Evolutionary conservation across 345 rosid species (phyloP), one percentile per base, ranked within the genome.

Genomic region (Viola odorata): DNA sequence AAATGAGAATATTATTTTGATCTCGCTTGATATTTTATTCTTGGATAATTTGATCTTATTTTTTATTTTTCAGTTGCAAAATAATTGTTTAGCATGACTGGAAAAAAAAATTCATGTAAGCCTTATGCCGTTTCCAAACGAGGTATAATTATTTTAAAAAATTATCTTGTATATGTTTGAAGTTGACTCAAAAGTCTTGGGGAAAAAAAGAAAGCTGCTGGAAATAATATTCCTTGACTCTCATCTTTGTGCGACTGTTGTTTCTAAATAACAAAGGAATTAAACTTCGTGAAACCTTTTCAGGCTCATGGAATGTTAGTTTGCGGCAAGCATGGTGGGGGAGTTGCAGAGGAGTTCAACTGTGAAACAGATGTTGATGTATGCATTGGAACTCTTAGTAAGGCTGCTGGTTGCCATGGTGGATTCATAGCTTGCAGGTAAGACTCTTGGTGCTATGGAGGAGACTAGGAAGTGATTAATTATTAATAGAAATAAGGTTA

Each of bases 301-400:
- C 76, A 92, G 98, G 97, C 99, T 16, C 99, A 90, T 77, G 97
- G 99, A 73, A 89, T 95, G 63, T 86, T 92, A 78, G 85, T 92
- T 64, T 92, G 99, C 67, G 99, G 99, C 57, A 80, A 83, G 74
- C 77, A 68, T 62, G 99, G 99, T 8, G 91, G 96, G 14, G 99
- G 97, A 54, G 96, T 92, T 50, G 96, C 97, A 0, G 95, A 92
- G 77, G 82, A 78, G 69, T 92, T 82, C 75, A 67, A 82, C 54
- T 92, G 97, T 79, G 99, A 89, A 73, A 63, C 62, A 36, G 89
- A 85, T 63, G 79, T 92, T 65, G 99, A 92, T 74, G 59, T 89
- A 74, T 87, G 91, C 53, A 72, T 92, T 40, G 99, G 97, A 70
- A 89, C 99, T 60, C 72, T 94, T 71, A 94, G 99, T 71, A 94